phyloP scores from a whole-genome alignment of 306 rosid species.

The Cucurbita argyrosperma region DNA sequence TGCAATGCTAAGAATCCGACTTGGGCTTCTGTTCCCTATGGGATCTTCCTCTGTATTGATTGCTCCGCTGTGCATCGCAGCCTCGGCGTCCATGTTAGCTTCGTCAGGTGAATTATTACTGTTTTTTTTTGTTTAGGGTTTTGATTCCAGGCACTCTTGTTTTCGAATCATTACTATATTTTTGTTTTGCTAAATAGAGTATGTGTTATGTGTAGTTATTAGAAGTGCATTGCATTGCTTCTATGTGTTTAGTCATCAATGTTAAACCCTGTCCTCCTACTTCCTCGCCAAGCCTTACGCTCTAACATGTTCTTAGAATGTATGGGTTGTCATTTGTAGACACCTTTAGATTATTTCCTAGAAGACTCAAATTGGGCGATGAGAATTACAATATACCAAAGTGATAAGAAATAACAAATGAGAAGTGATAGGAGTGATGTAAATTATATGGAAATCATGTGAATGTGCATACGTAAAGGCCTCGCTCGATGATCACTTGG shows the following conservation, averaged over 20 bases:
- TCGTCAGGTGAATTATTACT: slow-evolving; percentile 43
- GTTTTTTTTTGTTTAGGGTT: background rate
- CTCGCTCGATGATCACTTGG: background rate
- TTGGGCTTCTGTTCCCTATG: slow-evolving; percentile 98
- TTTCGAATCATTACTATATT: background rate
- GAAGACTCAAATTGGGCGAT: background rate
- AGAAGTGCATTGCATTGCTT: background rate
- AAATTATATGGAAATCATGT: background rate
- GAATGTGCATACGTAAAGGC: background rate
- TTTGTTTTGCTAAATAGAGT: background rate
- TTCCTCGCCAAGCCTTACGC: background rate
- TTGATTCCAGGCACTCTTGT: background rate
- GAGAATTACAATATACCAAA: background rate
- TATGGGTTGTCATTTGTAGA: background rate
- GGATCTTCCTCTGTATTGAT: slow-evolving; percentile 93
- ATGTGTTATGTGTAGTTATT: background rate
- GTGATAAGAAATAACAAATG: background rate
- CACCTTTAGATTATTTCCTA: background rate
- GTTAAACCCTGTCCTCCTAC: background rate
- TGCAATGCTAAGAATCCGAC: slow-evolving; percentile 92
- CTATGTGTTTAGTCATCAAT: background rate
- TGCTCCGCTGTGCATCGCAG: slow-evolving; percentile 91
- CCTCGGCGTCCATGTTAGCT: slow-evolving; percentile 91
- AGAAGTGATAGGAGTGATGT: background rate
- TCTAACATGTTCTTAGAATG: background rate